Evolutionary conservation across 2,329 filamentous ascomycete genomes (phyloP).

Genomic region (Tolypocladium inflatum): DNA sequence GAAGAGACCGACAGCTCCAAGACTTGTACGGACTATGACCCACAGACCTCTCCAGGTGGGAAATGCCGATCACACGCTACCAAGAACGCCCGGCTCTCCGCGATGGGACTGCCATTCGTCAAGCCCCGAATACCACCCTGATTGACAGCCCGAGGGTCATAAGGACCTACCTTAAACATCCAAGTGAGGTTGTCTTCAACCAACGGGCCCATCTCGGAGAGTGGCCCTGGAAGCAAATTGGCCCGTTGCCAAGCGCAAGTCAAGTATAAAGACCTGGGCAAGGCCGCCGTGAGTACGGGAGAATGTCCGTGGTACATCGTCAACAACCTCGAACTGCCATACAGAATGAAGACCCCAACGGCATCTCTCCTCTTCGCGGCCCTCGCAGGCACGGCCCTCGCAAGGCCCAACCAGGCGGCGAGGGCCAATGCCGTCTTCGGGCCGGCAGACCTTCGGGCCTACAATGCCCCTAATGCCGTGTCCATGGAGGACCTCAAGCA

Average conservation of each 20-base stretch:
- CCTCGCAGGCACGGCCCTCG: conserved; percentile 1
- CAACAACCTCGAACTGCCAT: not conserved
- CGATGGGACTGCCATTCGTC: not conserved
- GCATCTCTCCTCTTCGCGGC: conserved; percentile 1
- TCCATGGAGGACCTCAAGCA: conserved; percentile 4
- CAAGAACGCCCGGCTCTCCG: not conserved
- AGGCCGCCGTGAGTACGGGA: not conserved
- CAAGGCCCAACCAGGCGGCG: not conserved
- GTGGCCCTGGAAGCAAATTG: not conserved
- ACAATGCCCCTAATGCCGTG: conserved; percentile 6
- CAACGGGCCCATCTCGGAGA: not conserved
- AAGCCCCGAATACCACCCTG: not conserved
- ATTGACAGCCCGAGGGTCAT: not conserved
- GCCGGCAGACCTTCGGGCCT: conserved; percentile 5
- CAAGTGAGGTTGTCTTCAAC: not conserved
- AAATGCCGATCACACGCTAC: not conserved
- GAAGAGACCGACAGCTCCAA: not conserved
- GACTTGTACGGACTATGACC: not conserved
- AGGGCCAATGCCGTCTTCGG: not conserved
- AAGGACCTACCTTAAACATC: not conserved
- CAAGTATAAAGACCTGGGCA: not conserved
- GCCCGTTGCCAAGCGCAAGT: not conserved
- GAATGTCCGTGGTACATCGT: too few species aligned
- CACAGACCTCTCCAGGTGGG: not conserved
- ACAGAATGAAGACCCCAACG: conserved; percentile 1